phyloP scores from a whole-genome alignment of 306 rosid genomes.

The Trifolium dubium region DNA sequence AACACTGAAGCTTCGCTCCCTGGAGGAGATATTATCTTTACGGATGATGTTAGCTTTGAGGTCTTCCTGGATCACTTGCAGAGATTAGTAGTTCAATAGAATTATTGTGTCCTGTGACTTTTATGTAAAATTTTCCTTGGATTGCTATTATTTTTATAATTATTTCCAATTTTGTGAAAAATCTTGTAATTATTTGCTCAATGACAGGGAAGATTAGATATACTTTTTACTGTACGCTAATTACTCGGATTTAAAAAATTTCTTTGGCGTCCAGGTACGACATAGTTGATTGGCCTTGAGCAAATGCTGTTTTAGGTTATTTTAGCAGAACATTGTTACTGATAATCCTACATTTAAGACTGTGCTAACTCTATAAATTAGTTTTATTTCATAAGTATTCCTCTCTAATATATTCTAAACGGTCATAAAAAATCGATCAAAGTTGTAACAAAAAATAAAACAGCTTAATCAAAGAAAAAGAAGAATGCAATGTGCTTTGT shows the following conservation, averaged over 20 bases:
- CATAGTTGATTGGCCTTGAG: not conserved
- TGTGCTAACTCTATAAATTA: no score
- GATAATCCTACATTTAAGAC: no score
- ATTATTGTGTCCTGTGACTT: conserved; percentile 11
- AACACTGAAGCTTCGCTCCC: conserved; percentile 71
- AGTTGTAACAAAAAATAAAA: no score
- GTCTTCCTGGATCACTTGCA: conserved; percentile 95
- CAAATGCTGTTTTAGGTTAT: not conserved
- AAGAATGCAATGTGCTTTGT: no score
- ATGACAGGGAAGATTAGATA: not conserved
- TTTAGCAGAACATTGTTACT: not conserved
- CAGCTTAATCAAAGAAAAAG: no score
- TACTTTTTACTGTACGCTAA: not conserved
- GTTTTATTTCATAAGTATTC: no score
- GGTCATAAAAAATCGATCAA: no score
- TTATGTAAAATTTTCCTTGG: conserved; percentile 35
- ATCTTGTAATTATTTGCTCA: conserved; percentile 45
- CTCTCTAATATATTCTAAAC: no score
- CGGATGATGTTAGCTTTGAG: conserved; percentile 94
- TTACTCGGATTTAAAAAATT: not conserved
- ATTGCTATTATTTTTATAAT: conserved; percentile 9
- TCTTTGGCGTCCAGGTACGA: not conserved
- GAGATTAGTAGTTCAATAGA: conserved; percentile 91
- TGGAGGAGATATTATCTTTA: conserved; percentile 90
- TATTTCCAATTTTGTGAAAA: conserved; percentile 42